phyloP scores from a whole-genome alignment of 768 basidiomycete species.

The Amanita exitialis region DNA sequence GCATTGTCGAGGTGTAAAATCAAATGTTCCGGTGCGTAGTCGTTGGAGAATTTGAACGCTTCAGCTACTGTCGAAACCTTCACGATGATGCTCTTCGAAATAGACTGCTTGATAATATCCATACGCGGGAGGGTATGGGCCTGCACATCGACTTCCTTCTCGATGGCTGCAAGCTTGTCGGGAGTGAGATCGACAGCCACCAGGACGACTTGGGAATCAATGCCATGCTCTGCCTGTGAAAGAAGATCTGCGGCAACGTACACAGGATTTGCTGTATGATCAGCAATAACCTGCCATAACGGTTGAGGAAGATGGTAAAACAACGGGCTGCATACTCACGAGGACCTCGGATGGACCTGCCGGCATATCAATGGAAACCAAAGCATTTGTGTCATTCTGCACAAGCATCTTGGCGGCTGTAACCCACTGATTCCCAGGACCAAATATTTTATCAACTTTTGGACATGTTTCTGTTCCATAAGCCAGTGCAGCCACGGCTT shows the following conservation, averaged over 20 bases:
- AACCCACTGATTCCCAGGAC: constrained; percentile 99
- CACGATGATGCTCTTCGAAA: constrained; percentile 87
- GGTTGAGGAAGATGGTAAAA: neutral
- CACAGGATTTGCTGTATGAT: constrained; percentile 73
- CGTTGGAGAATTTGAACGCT: constrained; percentile 86
- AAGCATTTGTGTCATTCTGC: constrained; percentile 94
- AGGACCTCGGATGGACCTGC: constrained; percentile 97
- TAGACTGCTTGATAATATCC: constrained; percentile 82
- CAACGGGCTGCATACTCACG: constrained; percentile 37
- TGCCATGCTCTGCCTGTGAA: constrained; percentile 96
- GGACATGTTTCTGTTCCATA: constrained; percentile 94
- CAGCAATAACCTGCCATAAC: constrained; percentile 78
- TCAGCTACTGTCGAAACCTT: constrained; percentile 55
- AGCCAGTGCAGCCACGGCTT: constrained; percentile 92
- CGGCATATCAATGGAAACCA: constrained; percentile 98
- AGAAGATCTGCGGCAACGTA: constrained; percentile 96
- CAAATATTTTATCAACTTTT: constrained; percentile 99
- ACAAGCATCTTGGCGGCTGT: constrained; percentile 99
- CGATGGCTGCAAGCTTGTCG: constrained; percentile 60
- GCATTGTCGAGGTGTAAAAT: constrained; percentile 83
- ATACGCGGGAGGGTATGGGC: constrained; percentile 81
- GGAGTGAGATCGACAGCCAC: constrained; percentile 65
- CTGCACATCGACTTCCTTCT: constrained; percentile 78
- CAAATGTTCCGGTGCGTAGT: constrained; percentile 97
- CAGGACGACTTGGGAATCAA: constrained; percentile 96